A percentile compares a stretch with the other conserved stretches of the same genome.
phyloP scores from a whole-genome alignment of 2,329 filamentous ascomycete species.

The Akanthomyces dipterigenus region DNA sequence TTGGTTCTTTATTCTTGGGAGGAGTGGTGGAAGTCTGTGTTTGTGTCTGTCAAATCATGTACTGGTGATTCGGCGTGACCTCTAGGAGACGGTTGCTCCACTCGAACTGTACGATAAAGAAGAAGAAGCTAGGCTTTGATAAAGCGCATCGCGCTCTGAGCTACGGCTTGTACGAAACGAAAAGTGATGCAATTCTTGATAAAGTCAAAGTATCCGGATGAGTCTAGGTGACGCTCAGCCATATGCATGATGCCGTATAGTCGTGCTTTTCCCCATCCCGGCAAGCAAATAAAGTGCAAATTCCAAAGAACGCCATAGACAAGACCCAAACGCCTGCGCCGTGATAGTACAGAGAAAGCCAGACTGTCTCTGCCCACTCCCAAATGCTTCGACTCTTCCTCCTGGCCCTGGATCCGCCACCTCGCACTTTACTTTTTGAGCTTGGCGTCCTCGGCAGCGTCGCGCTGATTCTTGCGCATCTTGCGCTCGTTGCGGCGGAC shows the following conservation, averaged over 20 bases:
- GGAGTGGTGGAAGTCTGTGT: not conserved
- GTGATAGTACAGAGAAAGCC: not conserved
- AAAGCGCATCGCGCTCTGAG: not conserved
- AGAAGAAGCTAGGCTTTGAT: not conserved
- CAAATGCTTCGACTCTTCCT: not conserved
- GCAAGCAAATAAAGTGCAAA: not conserved
- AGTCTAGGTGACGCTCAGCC: not conserved
- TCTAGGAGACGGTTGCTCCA: not conserved
- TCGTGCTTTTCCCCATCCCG: not conserved
- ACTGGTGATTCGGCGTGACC: not conserved
- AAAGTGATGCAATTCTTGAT: not conserved
- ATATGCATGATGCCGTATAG: not conserved
- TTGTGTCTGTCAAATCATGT: not conserved
- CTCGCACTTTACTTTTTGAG: not conserved
- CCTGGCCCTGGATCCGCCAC: not conserved
- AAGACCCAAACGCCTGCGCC: slow-evolving; percentile 11
- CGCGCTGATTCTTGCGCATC: slow-evolving; percentile 59
- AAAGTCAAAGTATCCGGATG: not conserved
- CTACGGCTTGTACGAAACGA: not conserved
- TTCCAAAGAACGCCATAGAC: not conserved
- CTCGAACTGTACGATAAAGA: slow-evolving; percentile 4
- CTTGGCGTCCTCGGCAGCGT: slow-evolving; percentile 23
- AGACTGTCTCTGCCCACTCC: not conserved
- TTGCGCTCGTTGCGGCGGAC: slow-evolving; percentile 65
- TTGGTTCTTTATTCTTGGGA: not conserved